Base-by-base conservation (phyloP, 2,329 filamentous ascomycete genomes). In the Claviceps sp. region DNA sequence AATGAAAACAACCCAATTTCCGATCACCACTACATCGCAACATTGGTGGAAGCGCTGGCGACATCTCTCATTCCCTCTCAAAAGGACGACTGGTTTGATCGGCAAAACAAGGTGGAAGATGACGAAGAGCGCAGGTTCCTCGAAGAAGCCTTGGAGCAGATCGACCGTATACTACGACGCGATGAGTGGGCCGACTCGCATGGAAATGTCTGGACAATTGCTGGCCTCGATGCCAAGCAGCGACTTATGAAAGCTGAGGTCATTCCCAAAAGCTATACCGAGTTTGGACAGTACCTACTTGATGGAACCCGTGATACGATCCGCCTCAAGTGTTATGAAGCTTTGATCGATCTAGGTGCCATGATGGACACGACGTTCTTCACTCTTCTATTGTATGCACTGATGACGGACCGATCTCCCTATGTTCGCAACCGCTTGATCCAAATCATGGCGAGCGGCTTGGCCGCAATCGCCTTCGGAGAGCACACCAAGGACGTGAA, bases 1-100 rank as follows among this genome's bases (percentile, higher is more conserved):
- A 98, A 98, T 63, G 84, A 86, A 2, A 85, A 87, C 55, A 98
- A 98, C 60, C 70, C 84, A 48, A 94, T 81, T 62, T 95, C 90
- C 5, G 94, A 98, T 61, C 85, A 90, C 56, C 83, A 87, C 61
- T 98, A 96, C 63, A 81, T 98, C 51, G 82, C 89, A 7, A 85
- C 78, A 22, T 74, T 98, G 24, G 85, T 98, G 8, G 72, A 75
- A 43, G 74, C 77, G 0, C 66, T 84, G 26, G 75, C 80, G 1
- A 74, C 73, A 0, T 81, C 77, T n/a, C 69, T 82, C 26, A 73
- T 84, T 48, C 73, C 75, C 0, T 65, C 67, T 42, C 68, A 73
- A 54, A 63, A 69, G 60, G 68, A 73, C 38, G 70, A 76, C 56
- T 65, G 71, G 67, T 63, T 69, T 56, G 60, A 73, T 56, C 59